Percentiles rank a stretch among this genome's conserved stretches.
phyloP scores from a whole-genome alignment of 352 stramenopile species.

The Hyaloperonospora brassicae region DNA sequence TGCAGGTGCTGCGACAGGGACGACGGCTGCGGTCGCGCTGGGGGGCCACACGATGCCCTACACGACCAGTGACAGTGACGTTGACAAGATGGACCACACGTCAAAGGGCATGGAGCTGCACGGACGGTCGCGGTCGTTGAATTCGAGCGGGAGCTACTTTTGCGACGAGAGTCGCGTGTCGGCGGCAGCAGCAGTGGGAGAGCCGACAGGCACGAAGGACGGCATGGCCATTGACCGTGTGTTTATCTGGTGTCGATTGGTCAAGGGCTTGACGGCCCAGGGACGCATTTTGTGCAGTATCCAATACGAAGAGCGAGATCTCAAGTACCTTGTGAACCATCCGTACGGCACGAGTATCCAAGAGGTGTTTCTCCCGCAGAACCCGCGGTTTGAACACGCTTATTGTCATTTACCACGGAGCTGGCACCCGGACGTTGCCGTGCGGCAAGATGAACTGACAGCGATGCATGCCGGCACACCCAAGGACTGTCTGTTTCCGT shows the following conservation, averaged over 20 bases:
- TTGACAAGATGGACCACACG: no score
- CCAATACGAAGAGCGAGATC: constrained; percentile 66
- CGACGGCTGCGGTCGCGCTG: no score
- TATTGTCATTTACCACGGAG: constrained; percentile 73
- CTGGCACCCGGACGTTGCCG: constrained; percentile 66
- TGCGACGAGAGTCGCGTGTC: constrained; percentile 18
- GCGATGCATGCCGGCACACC: constrained; percentile 55
- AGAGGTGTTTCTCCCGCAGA: constrained; percentile 74
- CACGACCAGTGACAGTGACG: no score
- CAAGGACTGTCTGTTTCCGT: constrained; percentile 74
- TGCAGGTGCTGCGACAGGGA: no score
- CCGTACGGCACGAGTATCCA: constrained; percentile 69
- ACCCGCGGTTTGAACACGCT: constrained; percentile 63
- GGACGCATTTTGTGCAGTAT: constrained; percentile 61
- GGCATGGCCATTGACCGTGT: constrained; percentile 44
- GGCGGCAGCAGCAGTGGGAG: constrained; percentile 17
- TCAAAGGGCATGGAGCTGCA: constrained; percentile 18
- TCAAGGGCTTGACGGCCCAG: constrained; percentile 51
- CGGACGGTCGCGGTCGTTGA: constrained; percentile 30
- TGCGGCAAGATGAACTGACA: constrained; percentile 56
- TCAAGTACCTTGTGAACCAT: constrained; percentile 55
- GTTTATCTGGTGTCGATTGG: constrained; percentile 61
- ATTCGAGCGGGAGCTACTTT: constrained; percentile 29
- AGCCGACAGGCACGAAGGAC: not conserved
- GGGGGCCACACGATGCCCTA: no score